Conservation (phyloP, 805 yeast genomes). For the Ogataea paraovalis region DNA sequence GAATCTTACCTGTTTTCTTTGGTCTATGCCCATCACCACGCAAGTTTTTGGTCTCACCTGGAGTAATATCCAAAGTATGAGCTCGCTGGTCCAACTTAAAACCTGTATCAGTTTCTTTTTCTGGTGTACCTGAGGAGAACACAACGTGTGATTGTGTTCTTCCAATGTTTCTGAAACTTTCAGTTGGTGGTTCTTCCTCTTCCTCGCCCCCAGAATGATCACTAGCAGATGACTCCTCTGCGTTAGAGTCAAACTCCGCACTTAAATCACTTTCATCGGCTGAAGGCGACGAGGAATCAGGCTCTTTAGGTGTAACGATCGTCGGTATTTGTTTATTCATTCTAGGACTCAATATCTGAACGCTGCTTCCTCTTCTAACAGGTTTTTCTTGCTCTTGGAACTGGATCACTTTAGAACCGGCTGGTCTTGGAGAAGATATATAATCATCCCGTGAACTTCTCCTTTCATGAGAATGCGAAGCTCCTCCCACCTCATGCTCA, state of each 20-base stretch:
- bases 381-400: background rate
- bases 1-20: constrained; percentile 8
- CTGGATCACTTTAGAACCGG: background rate
- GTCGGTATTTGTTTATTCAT: background rate
- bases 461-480: background rate
- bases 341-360: background rate
- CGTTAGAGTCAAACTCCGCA: constrained; percentile 21
- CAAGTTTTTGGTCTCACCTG: constrained; percentile 3
- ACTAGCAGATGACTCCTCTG: constrained; percentile 12
- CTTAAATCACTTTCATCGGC: constrained; percentile 21
- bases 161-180: constrained; percentile 16
- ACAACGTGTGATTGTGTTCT: constrained; percentile 26
- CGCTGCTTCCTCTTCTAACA: background rate
- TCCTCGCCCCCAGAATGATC: constrained; percentile 2
- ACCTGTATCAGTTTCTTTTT: constrained; percentile 18
- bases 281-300: background rate
- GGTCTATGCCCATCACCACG: constrained; percentile 6
- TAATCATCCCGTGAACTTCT: background rate
- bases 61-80: constrained; percentile 41
- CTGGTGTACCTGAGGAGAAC: constrained; percentile 31
- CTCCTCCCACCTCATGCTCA: background rate
- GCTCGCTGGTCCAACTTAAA: constrained; percentile 39
- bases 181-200: constrained; percentile 1
- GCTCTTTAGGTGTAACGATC: background rate
- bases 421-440: background rate